phyloP scores from a whole-genome alignment of 169 alveolate genomes.

The Cryptosporidium ryanae region DNA sequence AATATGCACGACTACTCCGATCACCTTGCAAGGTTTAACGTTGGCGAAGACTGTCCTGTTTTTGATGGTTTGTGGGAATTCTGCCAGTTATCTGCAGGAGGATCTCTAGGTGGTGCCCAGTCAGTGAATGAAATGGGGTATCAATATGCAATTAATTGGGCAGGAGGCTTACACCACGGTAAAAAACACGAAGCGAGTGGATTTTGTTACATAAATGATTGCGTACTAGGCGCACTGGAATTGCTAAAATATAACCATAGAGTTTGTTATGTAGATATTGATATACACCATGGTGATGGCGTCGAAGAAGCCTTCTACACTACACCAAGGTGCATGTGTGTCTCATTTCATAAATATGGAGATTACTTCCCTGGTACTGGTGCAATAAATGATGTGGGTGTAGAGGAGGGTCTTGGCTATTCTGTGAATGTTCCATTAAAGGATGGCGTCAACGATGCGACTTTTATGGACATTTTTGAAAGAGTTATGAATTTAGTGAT shows the following conservation, averaged over 20 bases:
- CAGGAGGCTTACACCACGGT: constrained; percentile 94
- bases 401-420: constrained; percentile 86
- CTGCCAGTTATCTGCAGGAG: constrained; percentile 86
- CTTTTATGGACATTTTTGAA: constrained; percentile 82
- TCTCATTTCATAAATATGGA: constrained; percentile 90
- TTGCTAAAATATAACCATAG: constrained; percentile 86
- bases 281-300: constrained; percentile 98
- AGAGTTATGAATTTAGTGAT: constrained; percentile 86
- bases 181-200: constrained; percentile 91
- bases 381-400: constrained; percentile 88
- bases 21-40: constrained; percentile 85
- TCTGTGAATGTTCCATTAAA: constrained; percentile 90
- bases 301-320: constrained; percentile 97
- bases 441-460: constrained; percentile 90
- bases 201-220: constrained; percentile 91
- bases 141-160: constrained; percentile 90
- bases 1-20: constrained; percentile 85
- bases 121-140: constrained; percentile 82
- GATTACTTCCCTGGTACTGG: constrained; percentile 94
- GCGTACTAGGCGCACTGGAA: constrained; percentile 90
- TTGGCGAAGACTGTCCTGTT: constrained; percentile 94
- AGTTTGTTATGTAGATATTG: constrained; percentile 92
- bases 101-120: constrained; percentile 87
- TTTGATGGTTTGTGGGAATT: constrained; percentile 91
- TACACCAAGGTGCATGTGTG: constrained; percentile 85